Base-by-base conservation (phyloP, 805 yeast genomes). In the Dipodascus albidus region DNA sequence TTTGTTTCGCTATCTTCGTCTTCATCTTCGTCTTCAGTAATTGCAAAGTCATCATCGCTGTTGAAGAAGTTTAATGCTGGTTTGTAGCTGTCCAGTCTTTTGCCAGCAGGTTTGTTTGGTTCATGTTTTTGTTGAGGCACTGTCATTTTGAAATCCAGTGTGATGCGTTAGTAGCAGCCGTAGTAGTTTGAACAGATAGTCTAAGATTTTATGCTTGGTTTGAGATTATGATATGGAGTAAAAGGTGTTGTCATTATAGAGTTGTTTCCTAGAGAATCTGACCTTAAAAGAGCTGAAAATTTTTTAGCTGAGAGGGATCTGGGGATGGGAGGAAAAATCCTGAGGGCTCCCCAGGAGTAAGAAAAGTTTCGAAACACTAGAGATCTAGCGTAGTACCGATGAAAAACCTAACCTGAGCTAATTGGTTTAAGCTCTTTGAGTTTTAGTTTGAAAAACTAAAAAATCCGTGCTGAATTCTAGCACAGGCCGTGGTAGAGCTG, bases 81-180 rank as follows among this genome's bases (percentile, higher is more conserved):
- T 38, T 17, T 38, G 20, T 38, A 38, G 44, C 44, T 38, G n/a
- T 38, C 44, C 44, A 38, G 44, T 19, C 44, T 38, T 38, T 38
- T 38, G 3, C 44, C 44, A 17, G 44, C 44, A 38, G 44, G 15
- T 14, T 17, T 38, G 3, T 17, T 27, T 27, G 6, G 33, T 27
- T 27, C 33, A 27, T 6, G 33, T 27, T 27, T 27, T 27, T 6
- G 33, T 27, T 27, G 33, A 27, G n/a, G n/a, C n/a, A n/a, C n/a
- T n/a, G n/a, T n/a, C n/a, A n/a, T n/a, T n/a, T n/a, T n/a, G n/a
- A n/a, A n/a, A n/a, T n/a, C n/a, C n/a, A n/a, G n/a, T n/a, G n/a
- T n/a, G n/a, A n/a, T n/a, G n/a, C n/a, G n/a, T n/a, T n/a, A n/a
- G n/a, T n/a, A n/a, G n/a, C n/a, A n/a, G n/a, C n/a, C n/a, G n/a